These are phyloP conservation scores for Psilocybe sp. DNA, from an alignment of 768 basidiomycete species.

Conservation along the genomic window DNA sequence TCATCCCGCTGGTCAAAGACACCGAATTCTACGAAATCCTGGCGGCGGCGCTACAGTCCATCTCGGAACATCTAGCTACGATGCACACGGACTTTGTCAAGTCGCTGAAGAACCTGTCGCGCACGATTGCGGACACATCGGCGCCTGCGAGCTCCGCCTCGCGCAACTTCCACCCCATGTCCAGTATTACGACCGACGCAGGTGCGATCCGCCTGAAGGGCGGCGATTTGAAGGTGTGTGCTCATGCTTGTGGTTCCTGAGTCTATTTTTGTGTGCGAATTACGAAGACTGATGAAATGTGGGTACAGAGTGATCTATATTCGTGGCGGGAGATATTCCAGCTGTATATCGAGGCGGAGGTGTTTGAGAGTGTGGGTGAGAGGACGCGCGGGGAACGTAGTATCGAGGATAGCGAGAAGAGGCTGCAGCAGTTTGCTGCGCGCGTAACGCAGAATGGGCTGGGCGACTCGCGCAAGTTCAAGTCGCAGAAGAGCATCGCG, in stretches of 20 bases:
- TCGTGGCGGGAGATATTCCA: slow-evolving; percentile 90
- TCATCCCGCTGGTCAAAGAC: slow-evolving; percentile 81
- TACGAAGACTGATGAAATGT: neutral
- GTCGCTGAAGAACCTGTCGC: slow-evolving; percentile 35
- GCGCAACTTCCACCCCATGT: slow-evolving; percentile 41
- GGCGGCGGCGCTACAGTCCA: slow-evolving; percentile 53
- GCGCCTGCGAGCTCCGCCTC: slow-evolving; percentile 37
- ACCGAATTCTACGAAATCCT: slow-evolving; percentile 78
- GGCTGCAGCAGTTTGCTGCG: slow-evolving; percentile 61
- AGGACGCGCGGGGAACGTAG: slow-evolving; percentile 62
- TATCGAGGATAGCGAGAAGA: slow-evolving; percentile 65
- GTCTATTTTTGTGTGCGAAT: neutral
- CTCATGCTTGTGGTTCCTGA: neutral
- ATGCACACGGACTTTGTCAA: slow-evolving; percentile 50
- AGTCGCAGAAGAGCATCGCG: slow-evolving; percentile 50
- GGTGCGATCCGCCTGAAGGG: slow-evolving; percentile 26
- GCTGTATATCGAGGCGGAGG: slow-evolving; percentile 79
- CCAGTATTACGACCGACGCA: slow-evolving; percentile 36
- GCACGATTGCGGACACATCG: slow-evolving; percentile 37
- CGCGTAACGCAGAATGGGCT: slow-evolving; percentile 56
- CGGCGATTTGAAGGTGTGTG: slow-evolving; percentile 25
- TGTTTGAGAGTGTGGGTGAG: slow-evolving; percentile 78
- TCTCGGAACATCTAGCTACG: slow-evolving; percentile 43
- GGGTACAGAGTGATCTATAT: slow-evolving; percentile 63
- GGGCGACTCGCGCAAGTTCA: slow-evolving; percentile 51